Evolutionary conservation across 2,329 filamentous ascomycete genomes (phyloP), one percentile per base, ranked within the genome.

Genomic region (Hymenoscyphus scutula): DNA sequence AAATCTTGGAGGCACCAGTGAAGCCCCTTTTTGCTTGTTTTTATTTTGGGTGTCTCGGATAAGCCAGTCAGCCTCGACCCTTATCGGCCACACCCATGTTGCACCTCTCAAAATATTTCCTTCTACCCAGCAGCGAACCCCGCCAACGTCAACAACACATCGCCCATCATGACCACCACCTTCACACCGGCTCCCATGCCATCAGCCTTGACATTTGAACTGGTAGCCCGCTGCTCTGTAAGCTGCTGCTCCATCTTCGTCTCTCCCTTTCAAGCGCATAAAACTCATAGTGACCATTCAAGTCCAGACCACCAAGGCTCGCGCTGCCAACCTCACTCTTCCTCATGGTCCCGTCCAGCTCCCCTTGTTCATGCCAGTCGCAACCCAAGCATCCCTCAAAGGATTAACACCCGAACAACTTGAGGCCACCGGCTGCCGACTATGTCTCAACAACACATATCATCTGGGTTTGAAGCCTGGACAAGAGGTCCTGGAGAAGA

Each of bases 381-480:
- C 95, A 32, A 99, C 95, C 0, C 95, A 99, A 77, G 95, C 91
- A 0, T 97, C 94, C 0, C 82, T 99, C 45, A 99, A 99, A 75
- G 95, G 95, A 53, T 79, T 99, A 61, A 98, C 95, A 0, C 92
- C 94, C 1, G 89, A 94, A 68, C 95, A 99, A 74, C 82, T 99
- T 2, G 93, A 95, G 71, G 88, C 91, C 60, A 96, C 93, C 0
- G 87, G 91, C 53, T 99, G 96, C 73, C 87, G 90, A 63, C 79
- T 99, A 51, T 99, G 95, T 76, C 80, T 99, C 67, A 99, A 99
- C 79, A 99, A 99, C 77, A 99, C 95, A 13, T 99, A 99, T 74
- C 95, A 99, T 75, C 80, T 99, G 64, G 95, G 95, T 10, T 80
- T 99, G 61, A 98, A 97, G 77, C 95, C 95, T 0, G 96, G 95